Base-by-base conservation (phyloP, 2,329 filamentous ascomycete genomes). In the Fusarium sp. region DNA sequence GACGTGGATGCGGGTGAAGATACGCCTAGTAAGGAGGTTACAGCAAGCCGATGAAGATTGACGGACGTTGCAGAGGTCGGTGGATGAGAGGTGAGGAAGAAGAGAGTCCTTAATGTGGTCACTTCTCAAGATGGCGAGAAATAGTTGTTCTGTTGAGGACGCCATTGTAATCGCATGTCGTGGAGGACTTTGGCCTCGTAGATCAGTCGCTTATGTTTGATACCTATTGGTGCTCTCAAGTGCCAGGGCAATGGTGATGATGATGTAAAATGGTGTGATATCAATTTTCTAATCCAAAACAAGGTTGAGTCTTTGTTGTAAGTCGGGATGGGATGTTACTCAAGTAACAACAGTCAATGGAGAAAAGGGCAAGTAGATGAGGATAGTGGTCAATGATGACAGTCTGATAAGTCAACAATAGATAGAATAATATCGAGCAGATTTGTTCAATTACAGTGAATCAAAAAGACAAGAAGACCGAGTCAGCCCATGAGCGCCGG, bases 31-130 rank as follows among this genome's bases (percentile, higher is more conserved):
- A 77, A 92, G 86, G 73, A 92, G 85, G 73, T 91, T 89, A 80
- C 90, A 91, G 82, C 90, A 92, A 75, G 92, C 90, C 76, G 91
- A 90, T 76, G 89, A 92, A 75, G 90, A 87, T 60, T 92, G 86
- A 67, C 93, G 90, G 58, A 94, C 77, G 70, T 86, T 84, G 82
- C 87, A 88, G 70, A 90, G 80, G 75, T 89, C 87, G 66, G 84
- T 76, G 57, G 84, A 86, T 72, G 84, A 79, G 70, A 90, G 82
- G 58, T 83, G 74, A 64, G 83, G 81, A 74, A 89, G 84, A 76
- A 90, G 83, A 53, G 70, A 79, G 78, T 87, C 83, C 60, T 86
- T 84, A 81, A 89, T 82, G 72, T 78, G 74, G 47, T 86, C 83
- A 72, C 84, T 83, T 79, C 87, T 85, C 84, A 88, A 86, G 78